Base-by-base conservation (phyloP, 352 stramenopile species). In the Albugo candida region DNA sequence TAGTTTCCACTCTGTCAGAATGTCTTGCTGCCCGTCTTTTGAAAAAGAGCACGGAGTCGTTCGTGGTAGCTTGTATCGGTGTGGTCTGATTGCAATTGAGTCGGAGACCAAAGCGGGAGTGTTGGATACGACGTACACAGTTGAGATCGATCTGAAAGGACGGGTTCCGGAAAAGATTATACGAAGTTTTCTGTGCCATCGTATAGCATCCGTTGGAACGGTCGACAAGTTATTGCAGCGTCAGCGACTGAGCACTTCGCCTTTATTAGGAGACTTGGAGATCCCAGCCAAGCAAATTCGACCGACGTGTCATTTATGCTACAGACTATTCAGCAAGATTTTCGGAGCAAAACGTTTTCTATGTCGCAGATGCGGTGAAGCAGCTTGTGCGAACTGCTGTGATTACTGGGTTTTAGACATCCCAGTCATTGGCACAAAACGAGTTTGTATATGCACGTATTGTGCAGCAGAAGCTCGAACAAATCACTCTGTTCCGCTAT, bases 101-200 rank as follows among this genome's bases (percentile, higher is more conserved):
- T 53, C 53, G 3, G 80, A 68, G 14, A 61, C 74, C 42, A 69
- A 81, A 41, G 73, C 74, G 0, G 77, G 77, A 8, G 68, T 86
- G 20, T 49, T 91, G 11, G 60, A 70, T 49, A 73, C 83, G 39
- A 91, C 74, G 43, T 84, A 91, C 55, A 87, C 74, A 11, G 64
- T 91, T 24, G 74, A 91, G 48, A 74, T 91, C 52, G 76, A 91
- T 46, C 58, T 91, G 13, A 91, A 91, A 49, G 74, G 77, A 36
- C 62, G 68, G n/a, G 79, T 84, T 48, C 69, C 71, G 3, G 58
- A 84, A 52, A 53, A 84, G 12, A 63, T 83, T 51, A 70, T 83
- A 43, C 67, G 70, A 8, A 60, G 55, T 1, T 83, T 87, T 39
- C 48, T 87, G 13, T 60, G 67, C 14, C 67, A 84, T 41, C 70